Evolutionary conservation across 495 filamentous ascomycete species (phyloP).

Genomic region (Peziza echinospora): DNA sequence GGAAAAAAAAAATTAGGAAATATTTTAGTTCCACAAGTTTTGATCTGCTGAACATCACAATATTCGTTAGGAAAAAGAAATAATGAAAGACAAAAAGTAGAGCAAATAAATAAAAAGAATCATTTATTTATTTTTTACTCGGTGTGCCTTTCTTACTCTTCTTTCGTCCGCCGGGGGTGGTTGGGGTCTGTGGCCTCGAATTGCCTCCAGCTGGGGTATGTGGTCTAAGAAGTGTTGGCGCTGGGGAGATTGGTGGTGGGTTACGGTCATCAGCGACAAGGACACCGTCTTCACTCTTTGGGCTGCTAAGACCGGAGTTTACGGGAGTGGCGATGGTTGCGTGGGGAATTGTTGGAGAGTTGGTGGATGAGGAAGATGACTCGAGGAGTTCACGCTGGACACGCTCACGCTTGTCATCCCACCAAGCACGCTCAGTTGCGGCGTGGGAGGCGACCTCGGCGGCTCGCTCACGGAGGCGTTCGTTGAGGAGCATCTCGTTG

Average conservation of each 20-base stretch:
- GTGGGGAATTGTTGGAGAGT: too few relatives aligned
- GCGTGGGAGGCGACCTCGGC: constrained; percentile 44
- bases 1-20: too few relatives aligned
- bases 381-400: constrained; percentile 10
- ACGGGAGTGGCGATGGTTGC: not conserved
- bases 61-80: too few relatives aligned
- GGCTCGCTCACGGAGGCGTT: constrained; percentile 35
- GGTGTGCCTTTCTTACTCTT: not conserved
- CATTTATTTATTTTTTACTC: not conserved
- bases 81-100: too few relatives aligned
- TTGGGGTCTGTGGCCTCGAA: not conserved
- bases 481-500: constrained; percentile 57
- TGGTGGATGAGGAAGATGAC: not conserved
- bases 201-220: not conserved
- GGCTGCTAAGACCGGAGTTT: not conserved
- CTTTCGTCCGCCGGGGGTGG: not conserved
- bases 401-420: constrained; percentile 52
- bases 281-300: not conserved
- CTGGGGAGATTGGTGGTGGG: not conserved
- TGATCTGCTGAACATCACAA: too few relatives aligned
- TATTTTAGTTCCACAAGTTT: too few relatives aligned
- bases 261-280: not conserved
- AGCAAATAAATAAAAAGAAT: too few relatives aligned
- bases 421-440: constrained; percentile 62
- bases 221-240: not conserved